Evolutionary conservation across 1,284 basidiomycete species (phyloP), one percentile per base, ranked within the genome.

Genomic region (Xerocomus nothofagi): DNA sequence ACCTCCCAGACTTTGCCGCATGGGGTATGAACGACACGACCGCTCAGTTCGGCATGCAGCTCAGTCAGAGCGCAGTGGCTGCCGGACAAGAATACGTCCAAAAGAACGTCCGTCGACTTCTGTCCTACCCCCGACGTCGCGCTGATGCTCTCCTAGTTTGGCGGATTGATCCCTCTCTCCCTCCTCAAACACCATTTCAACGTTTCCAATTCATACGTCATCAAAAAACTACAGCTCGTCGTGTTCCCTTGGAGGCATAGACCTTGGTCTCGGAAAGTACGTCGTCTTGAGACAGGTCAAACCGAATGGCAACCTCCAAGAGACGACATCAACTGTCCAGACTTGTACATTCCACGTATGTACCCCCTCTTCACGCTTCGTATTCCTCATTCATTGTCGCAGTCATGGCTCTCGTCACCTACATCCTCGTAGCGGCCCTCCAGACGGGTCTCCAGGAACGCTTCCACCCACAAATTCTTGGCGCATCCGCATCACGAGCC

Each of bases 321-420:
- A 47, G 94, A 98, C 40, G 96, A 99, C 66, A 82, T 98, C 58
- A 99, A 99, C 67, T 89, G 86, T 47, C 96, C 97, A 0, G 96
- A 99, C 71, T 74, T 98, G 21, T 99, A 99, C 71, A 98, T 99
- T 55, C 96, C 97, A 5, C 77, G 93, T 94, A 53, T 52, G 89
- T 53, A n/a, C 39, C 39, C 47, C 9, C 33, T 41, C 14, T 23
- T 27, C 40, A 17, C 31, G 12, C 23, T 21, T 42, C 18, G 6
- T 18, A 9, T 41, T 43, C 32, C 33, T 49, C 27, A 51, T 53
- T 53, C 44, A 45, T 47, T 17, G 51, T 48, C 44, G 50, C 58
- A 95, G 92, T 86, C 17, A 99, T 99, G 96, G 91, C 94, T 0
- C 79, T 99, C 24, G 92, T 97, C 18, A 98, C 97, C 0, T 99